phyloP scores from a whole-genome alignment of 495 filamentous ascomycete species.

The Aspergillus sclerotioniger region DNA sequence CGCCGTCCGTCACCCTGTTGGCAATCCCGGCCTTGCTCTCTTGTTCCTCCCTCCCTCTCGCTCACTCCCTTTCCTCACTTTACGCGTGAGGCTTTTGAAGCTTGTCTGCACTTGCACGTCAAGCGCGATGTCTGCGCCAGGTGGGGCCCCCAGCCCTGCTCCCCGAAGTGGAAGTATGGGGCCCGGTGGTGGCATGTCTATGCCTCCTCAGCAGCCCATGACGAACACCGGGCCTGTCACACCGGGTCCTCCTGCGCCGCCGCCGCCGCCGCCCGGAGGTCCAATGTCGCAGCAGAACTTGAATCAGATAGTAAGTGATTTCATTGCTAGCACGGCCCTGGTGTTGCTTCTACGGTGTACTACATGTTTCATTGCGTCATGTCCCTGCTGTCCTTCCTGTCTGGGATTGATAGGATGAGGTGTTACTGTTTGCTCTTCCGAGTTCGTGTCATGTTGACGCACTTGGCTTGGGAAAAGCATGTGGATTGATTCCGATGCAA shows the following conservation, averaged over 20 bases:
- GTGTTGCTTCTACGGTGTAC: neutral
- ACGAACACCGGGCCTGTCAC: conserved; percentile 38
- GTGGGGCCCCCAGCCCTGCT: conserved; percentile 47
- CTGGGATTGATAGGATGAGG: neutral
- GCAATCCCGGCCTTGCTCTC: conserved; percentile 3
- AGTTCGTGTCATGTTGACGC: neutral
- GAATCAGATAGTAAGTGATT: conserved; percentile 83
- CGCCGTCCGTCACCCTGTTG: conserved; percentile 5
- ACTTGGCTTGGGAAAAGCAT: neutral
- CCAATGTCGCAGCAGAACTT: conserved; percentile 79
- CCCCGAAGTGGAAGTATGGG: conserved; percentile 55
- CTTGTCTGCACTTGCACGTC: neutral
- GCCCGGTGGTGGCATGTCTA: conserved; percentile 48
- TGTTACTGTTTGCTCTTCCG: neutral
- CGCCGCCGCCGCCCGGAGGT: conserved; percentile 41
- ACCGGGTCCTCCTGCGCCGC: conserved; percentile 38
- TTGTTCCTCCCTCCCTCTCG: neutral
- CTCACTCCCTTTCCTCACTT: neutral
- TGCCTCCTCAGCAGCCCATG: conserved; percentile 51
- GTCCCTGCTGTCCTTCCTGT: neutral
- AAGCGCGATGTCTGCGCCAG: conserved; percentile 44
- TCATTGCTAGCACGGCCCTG: neutral
- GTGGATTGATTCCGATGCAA: neutral
- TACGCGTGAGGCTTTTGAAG: neutral
- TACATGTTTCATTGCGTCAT: conserved; percentile 2